A percentile compares a stretch with the other conserved stretches of the same genome.
Evolutionary conservation across 345 rosid genomes (phyloP).

Genomic region (Cardiospermum halicacabum): DNA sequence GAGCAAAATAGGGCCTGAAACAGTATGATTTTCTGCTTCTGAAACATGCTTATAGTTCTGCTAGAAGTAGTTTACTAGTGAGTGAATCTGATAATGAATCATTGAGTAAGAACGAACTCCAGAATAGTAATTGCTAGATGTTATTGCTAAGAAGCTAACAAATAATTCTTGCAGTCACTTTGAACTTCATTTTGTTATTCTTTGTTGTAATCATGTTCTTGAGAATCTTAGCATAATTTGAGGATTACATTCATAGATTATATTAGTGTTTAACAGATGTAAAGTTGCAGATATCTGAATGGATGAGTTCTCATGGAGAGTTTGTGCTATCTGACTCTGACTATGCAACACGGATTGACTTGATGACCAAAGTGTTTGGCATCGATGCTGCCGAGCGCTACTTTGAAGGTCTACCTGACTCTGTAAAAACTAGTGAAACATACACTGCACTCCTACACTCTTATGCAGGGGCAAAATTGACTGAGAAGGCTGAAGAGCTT

Average conservation of each 20-base stretch:
- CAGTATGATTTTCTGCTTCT: too few species aligned
- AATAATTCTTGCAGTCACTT: neutral
- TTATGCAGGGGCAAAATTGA: slow-evolving; percentile 54
- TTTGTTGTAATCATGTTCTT: neutral
- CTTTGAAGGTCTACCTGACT: slow-evolving; percentile 56
- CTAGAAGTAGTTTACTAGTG: neutral
- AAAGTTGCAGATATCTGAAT: slow-evolving; percentile 66
- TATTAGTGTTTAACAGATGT: slow-evolving; percentile 14
- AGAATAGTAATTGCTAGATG: neutral
- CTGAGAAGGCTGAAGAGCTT: slow-evolving; percentile 61
- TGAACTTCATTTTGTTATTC: neutral
- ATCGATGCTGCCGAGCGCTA: slow-evolving; percentile 85
- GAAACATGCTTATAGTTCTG: neutral
- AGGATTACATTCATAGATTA: slow-evolving; percentile 2
- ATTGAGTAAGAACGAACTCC: neutral
- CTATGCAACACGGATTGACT: slow-evolving; percentile 62
- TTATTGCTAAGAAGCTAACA: neutral
- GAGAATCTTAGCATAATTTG: neutral
- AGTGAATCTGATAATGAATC: neutral
- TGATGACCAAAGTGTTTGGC: slow-evolving; percentile 87
- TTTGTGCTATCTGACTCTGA: slow-evolving; percentile 58
- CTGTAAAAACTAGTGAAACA: slow-evolving; percentile 65
- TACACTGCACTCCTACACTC: slow-evolving; percentile 93
- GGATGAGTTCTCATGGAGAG: slow-evolving; percentile 67
- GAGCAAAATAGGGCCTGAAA: too few species aligned